Evolutionary conservation across 2,329 filamentous ascomycete genomes (phyloP).

Genomic region (Rhexocercosporidium sp.): DNA sequence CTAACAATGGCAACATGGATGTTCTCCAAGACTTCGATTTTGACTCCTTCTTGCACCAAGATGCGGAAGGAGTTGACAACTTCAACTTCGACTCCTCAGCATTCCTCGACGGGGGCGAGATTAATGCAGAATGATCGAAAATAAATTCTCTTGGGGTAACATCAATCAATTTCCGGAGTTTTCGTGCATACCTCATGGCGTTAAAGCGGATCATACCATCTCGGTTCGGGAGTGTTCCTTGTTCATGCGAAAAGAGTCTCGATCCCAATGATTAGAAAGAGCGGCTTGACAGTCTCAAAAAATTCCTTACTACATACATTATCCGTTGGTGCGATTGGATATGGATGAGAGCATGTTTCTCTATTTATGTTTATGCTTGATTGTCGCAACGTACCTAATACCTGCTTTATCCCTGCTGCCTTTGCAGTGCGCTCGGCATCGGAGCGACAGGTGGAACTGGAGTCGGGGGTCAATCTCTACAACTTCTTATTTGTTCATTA

Average conservation of each 20-base stretch:
- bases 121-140: slow-evolving; percentile 57
- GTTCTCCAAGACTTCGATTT: slow-evolving; percentile 72
- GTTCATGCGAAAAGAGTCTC: slow-evolving; percentile 41
- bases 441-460: slow-evolving; percentile 32
- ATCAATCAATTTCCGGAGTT: slow-evolving; percentile 41
- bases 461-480: slow-evolving; percentile 36
- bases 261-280: slow-evolving; percentile 39
- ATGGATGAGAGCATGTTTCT: slow-evolving; percentile 32
- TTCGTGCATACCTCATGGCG: slow-evolving; percentile 42
- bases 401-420: slow-evolving; percentile 33
- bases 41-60: slow-evolving; percentile 69
- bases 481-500: slow-evolving; percentile 35
- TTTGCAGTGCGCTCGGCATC: slow-evolving; percentile 33
- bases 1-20: slow-evolving; percentile 54
- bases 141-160: slow-evolving; percentile 24
- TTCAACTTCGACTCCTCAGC: slow-evolving; percentile 61
- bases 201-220: slow-evolving; percentile 42
- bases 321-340: slow-evolving; percentile 33
- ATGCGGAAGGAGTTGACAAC: slow-evolving; percentile 50
- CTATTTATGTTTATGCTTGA: slow-evolving; percentile 39
- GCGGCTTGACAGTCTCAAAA: slow-evolving; percentile 35
- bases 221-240: slow-evolving; percentile 36
- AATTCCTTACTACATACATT: slow-evolving; percentile 37
- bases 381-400: slow-evolving; percentile 39
- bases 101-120: slow-evolving; percentile 63